Conservation (phyloP, 176 grass and related monocot genomes). For the Triticum dicoccoides region DNA sequence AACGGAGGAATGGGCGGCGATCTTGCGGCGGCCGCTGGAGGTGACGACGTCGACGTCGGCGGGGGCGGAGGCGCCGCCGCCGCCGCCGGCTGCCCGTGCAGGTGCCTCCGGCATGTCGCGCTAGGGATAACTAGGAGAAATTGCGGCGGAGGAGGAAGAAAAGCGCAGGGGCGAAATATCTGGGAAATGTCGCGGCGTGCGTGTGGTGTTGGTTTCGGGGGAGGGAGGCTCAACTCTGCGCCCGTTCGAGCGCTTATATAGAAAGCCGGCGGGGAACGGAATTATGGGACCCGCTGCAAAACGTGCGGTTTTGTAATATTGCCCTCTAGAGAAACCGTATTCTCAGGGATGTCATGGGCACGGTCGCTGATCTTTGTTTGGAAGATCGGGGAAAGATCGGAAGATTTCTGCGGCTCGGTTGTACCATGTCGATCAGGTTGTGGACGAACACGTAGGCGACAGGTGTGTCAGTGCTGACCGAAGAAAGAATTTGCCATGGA, state of each 20-base stretch:
- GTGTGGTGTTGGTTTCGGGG: background rate
- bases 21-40: constrained; percentile 37
- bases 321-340: background rate
- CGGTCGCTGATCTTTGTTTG: background rate
- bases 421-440: background rate
- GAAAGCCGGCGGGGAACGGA: background rate
- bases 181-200: background rate
- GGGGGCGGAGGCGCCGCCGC: background rate
- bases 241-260: constrained; percentile 40
- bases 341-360: background rate
- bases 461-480: background rate
- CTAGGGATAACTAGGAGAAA: background rate
- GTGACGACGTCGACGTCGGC: constrained; percentile 59
- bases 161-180: constrained; percentile 37
- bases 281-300: background rate
- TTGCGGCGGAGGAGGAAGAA: background rate
- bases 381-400: background rate
- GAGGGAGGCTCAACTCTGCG: background rate
- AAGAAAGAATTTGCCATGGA: too few species aligned
- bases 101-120: constrained; percentile 13
- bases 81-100: background rate
- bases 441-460: background rate
- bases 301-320: background rate
- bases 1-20: constrained; percentile 63
- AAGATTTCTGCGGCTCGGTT: background rate